Evolutionary conservation across 2,329 filamentous ascomycete species (phyloP), one percentile per base, ranked within the genome.

Genomic region (Echinosphaeria canescens): DNA sequence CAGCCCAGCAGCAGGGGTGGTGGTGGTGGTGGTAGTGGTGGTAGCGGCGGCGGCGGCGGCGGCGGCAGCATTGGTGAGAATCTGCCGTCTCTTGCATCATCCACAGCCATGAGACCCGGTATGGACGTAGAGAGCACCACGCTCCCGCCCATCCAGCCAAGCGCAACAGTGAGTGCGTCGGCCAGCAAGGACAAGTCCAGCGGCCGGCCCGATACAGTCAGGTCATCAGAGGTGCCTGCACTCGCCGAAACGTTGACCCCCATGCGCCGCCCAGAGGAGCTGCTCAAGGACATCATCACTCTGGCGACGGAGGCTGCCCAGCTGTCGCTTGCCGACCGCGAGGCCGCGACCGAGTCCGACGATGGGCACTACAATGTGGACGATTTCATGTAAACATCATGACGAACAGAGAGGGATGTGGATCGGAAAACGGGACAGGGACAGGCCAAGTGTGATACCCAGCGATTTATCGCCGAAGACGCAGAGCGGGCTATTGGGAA

Each of bases 281-380:
- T 48, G 18, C 32, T 49, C 13, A 30, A 40, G 19, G 46, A 49
- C 26, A 49, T 49, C n/a, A 42, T 48, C 17, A 42, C 42, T 18
- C 41, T 61, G n/a, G 47, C 54, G 10, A 51, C 53, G 25, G 50
- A 51, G 34, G 47, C 53, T 19, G 49, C 51, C 2, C 42, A 46
- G 29, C 41, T 60, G 33, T 51, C 50, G 12, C 36, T 59, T n/a
- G n/a, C n/a, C n/a, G n/a, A n/a, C n/a, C n/a, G n/a, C n/a, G n/a
- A 17, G 15, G 7, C 6, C 7, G 11, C 15, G 10, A 14, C n/a
- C 15, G 37, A 34, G 18, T 30, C 22, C 14, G 37, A 37, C 15
- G 39, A 42, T 33, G 38, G 33, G 9, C 50, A 42, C 27, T 40
- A 53, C 11, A n/a, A n/a, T n/a, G n/a, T n/a, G n/a, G 53, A 55